phyloP scores from a whole-genome alignment of 2,329 filamentous ascomycete species.

The Penicillium brevicompactum region DNA sequence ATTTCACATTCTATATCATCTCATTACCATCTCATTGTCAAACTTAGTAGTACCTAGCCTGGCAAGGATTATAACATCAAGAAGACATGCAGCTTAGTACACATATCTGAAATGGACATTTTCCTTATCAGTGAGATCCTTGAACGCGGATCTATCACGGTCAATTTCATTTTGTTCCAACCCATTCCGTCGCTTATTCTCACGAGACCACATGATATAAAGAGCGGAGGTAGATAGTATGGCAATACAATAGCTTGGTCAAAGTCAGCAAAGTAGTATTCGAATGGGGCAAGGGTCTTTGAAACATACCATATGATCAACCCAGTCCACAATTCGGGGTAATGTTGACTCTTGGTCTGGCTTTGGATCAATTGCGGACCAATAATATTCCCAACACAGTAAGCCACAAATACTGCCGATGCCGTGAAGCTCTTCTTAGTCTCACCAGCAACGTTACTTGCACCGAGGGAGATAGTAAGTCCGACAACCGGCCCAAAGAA shows the following conservation, averaged over 20 bases:
- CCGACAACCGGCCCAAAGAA: conserved; percentile 69
- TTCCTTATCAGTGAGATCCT: conserved; percentile 66
- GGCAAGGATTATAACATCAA: too few species aligned
- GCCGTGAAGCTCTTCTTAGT: conserved; percentile 77
- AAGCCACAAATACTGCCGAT: conserved; percentile 69
- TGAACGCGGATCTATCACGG: conserved; percentile 62
- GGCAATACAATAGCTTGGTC: neutral
- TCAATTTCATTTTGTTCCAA: conserved; percentile 56
- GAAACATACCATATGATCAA: conserved; percentile 57
- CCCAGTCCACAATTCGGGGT: conserved; percentile 68
- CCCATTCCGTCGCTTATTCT: conserved; percentile 55
- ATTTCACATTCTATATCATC: too few species aligned
- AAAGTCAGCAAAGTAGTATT: neutral
- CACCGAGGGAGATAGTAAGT: conserved; percentile 54
- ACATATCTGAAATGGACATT: conserved; percentile 66
- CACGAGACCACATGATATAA: conserved; percentile 27
- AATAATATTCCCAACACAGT: conserved; percentile 55
- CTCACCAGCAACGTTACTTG: conserved; percentile 69
- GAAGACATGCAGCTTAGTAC: neutral
- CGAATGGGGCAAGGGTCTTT: neutral
- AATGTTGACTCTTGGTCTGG: conserved; percentile 63
- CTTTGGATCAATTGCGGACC: conserved; percentile 68
- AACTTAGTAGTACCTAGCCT: too few species aligned
- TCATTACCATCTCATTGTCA: too few species aligned
- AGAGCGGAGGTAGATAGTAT: neutral